Percentiles rank a stretch among this genome's conserved stretches.
Conservation (phyloP, 495 filamentous ascomycete species). For the Penicillium argentinense region DNA sequence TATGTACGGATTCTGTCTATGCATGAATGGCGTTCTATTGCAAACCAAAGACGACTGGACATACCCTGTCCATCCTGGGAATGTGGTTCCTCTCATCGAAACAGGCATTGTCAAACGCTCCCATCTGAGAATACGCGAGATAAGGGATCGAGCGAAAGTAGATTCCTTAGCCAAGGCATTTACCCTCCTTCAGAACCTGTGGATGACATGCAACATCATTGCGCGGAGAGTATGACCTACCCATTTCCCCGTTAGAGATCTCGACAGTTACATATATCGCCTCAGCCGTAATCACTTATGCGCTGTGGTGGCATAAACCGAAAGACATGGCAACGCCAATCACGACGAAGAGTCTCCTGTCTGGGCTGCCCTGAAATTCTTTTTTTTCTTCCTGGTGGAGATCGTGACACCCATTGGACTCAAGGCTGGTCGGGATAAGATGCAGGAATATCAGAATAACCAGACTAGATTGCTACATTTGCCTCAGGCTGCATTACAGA, state of each 20-base stretch:
- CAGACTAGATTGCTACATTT: too few species aligned
- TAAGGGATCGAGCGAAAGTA: conserved; percentile 15
- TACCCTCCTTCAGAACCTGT: conserved; percentile 11
- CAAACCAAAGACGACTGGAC: conserved; percentile 10
- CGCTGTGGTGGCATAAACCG: conserved; percentile 13
- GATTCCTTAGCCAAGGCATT: conserved; percentile 16
- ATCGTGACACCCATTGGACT: conserved; percentile 6
- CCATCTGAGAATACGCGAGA: conserved; percentile 7
- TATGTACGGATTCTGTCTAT: conserved; percentile 8
- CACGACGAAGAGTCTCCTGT: background rate
- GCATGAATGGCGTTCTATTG: conserved; percentile 5
- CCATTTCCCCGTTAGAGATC: conserved; percentile 2
- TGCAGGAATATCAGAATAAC: too few species aligned
- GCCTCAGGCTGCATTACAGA: too few species aligned
- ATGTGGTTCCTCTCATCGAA: conserved; percentile 9
- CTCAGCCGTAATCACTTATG: conserved; percentile 1
- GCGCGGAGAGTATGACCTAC: conserved; percentile 8
- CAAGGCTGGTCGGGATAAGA: too few species aligned
- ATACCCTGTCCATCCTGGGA: conserved; percentile 5
- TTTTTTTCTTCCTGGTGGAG: too few species aligned
- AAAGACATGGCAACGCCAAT: conserved; percentile 14
- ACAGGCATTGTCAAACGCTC: conserved; percentile 3
- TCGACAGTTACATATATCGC: conserved; percentile 1
- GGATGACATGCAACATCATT: conserved; percentile 7
- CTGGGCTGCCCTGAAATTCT: too few species aligned